Evolutionary conservation across 345 rosid genomes (phyloP).

Genomic region (Populus tremula): DNA sequence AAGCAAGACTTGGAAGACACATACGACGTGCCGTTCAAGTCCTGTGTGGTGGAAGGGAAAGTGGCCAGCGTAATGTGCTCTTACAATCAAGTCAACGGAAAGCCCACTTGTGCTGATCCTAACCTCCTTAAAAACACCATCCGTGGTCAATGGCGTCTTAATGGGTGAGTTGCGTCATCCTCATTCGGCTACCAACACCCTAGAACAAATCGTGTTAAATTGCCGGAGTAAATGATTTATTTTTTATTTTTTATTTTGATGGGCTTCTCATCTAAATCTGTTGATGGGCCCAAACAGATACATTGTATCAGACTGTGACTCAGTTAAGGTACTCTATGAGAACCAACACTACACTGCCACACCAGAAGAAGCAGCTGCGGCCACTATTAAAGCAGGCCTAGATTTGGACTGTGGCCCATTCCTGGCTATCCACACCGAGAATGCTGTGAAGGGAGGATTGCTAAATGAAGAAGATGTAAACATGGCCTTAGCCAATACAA

Average conservation of each 20-base stretch:
- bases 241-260: not conserved
- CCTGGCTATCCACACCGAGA: slow-evolving; percentile 63
- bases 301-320: slow-evolving; percentile 90
- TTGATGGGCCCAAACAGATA: slow-evolving; percentile 40
- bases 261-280: not conserved
- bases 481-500: slow-evolving; percentile 68
- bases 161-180: slow-evolving; percentile 48
- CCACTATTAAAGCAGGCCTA: slow-evolving; percentile 72
- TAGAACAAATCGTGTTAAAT: not conserved
- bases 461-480: slow-evolving; percentile 51
- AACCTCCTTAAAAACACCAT: slow-evolving; percentile 69
- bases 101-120: slow-evolving; percentile 92
- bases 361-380: slow-evolving; percentile 86
- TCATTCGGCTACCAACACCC: not conserved
- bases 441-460: slow-evolving; percentile 52
- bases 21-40: slow-evolving; percentile 75
- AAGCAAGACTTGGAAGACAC: slow-evolving; percentile 93
- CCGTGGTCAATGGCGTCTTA: slow-evolving; percentile 85
- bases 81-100: slow-evolving; percentile 91
- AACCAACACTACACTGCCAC: slow-evolving; percentile 75
- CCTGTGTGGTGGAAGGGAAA: slow-evolving; percentile 78
- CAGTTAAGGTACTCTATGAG: slow-evolving; percentile 68
- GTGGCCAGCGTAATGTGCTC: slow-evolving; percentile 99
- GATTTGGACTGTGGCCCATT: slow-evolving; percentile 94
- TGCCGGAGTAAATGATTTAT: not conserved